phyloP scores from a whole-genome alignment of 2,329 filamentous ascomycete genomes.

The Epichloe bromicola region DNA sequence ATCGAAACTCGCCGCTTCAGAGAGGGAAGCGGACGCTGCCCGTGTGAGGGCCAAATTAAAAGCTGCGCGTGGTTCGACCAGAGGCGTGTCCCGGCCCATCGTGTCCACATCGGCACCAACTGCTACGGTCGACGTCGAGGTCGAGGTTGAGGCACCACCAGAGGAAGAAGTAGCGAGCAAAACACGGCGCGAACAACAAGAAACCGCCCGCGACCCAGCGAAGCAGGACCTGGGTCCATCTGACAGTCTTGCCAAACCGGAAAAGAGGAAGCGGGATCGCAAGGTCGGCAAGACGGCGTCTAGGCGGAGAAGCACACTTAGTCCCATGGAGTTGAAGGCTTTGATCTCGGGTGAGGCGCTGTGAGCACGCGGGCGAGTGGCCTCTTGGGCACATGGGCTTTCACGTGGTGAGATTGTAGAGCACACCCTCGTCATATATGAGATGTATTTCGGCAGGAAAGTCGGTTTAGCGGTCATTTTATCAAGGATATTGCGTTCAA shows the following conservation, averaged over 20 bases:
- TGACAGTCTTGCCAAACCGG: slow-evolving; percentile 12
- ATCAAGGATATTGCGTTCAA: no score
- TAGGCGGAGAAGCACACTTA: slow-evolving; percentile 61
- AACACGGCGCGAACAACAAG: neutral
- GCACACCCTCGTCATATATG: no score
- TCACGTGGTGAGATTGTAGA: no score
- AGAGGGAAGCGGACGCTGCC: slow-evolving; percentile 52
- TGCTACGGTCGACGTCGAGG: neutral
- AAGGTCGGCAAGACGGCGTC: slow-evolving; percentile 43
- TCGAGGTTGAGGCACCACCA: neutral
- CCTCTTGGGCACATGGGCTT: no score
- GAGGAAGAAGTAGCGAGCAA: slow-evolving; percentile 9
- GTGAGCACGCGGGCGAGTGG: slow-evolving; percentile 8
- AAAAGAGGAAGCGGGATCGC: slow-evolving; percentile 38
- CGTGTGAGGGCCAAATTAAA: slow-evolving; percentile 49
- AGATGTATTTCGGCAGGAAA: no score
- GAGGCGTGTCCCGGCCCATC: slow-evolving; percentile 18
- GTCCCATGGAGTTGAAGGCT: slow-evolving; percentile 59
- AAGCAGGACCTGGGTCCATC: slow-evolving; percentile 9
- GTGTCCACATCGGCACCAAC: slow-evolving; percentile 5
- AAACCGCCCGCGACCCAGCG: slow-evolving; percentile 18
- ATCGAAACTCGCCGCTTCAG: slow-evolving; percentile 50
- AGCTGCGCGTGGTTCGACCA: slow-evolving; percentile 30
- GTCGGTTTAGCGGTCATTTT: no score
- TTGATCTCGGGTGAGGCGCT: slow-evolving; percentile 40